Percentiles rank a stretch among this genome's conserved stretches.
Conservation (phyloP, 768 basidiomycete species). For the Hericium coralloides region DNA sequence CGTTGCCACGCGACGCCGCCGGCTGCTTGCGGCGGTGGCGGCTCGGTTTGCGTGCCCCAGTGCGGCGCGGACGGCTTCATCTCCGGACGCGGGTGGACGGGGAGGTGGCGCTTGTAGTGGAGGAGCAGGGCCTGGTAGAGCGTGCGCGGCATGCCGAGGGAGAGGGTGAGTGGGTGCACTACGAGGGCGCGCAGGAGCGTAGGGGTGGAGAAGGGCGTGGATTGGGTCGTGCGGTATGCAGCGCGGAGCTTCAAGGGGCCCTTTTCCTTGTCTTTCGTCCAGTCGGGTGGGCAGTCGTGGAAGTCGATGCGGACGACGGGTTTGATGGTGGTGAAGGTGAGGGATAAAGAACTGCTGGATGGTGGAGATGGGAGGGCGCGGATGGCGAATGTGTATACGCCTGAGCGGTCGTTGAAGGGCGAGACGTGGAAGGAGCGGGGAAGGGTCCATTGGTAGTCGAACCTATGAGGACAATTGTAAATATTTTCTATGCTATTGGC, state of each 20-base stretch:
- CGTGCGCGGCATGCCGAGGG: conserved; percentile 52
- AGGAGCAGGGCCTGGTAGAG: conserved; percentile 49
- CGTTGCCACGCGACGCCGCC: conserved; percentile 28
- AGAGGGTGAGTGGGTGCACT: conserved; percentile 41
- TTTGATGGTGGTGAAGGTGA: conserved; percentile 17
- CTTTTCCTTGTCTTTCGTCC: conserved; percentile 14
- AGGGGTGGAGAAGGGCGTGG: conserved; percentile 31
- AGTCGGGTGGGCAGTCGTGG: no score
- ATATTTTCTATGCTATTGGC: no score
- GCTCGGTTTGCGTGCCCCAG: neutral
- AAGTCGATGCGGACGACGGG: conserved; percentile 28
- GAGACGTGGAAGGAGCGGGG: conserved; percentile 66
- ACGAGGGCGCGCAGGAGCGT: conserved; percentile 31
- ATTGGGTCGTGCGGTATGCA: conserved; percentile 26
- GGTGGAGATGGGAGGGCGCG: conserved; percentile 31
- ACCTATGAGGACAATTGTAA: conserved; percentile 22
- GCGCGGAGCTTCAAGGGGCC: conserved; percentile 46
- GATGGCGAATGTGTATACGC: conserved; percentile 53
- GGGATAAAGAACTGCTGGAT: neutral
- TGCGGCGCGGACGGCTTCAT: conserved; percentile 27
- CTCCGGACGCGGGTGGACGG: conserved; percentile 53
- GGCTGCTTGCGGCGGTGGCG: neutral
- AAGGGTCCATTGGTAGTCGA: conserved; percentile 59
- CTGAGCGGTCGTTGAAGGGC: conserved; percentile 64
- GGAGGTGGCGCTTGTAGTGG: conserved; percentile 48